Percentiles rank a stretch among this genome's conserved stretches.
Evolutionary conservation across 805 yeast species (phyloP).

Genomic region (Candida namnaoensis): DNA sequence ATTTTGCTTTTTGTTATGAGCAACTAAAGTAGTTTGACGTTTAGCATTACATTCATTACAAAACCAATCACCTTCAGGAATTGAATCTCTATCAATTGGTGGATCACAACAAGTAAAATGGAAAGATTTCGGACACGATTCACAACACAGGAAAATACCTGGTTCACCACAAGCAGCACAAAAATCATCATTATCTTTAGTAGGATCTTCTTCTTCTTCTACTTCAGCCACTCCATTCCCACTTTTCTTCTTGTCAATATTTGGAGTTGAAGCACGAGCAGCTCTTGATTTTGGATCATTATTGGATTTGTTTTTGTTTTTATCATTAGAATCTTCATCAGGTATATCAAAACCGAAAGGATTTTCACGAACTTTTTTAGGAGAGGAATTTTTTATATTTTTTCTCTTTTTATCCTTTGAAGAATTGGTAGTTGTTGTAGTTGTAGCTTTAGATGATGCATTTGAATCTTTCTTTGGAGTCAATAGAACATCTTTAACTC

Average conservation of each 20-base stretch:
- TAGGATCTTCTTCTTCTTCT: slow-evolving; percentile 20
- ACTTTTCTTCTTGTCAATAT: no score
- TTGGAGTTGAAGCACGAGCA: no score
- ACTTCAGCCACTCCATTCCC: slow-evolving; percentile 2
- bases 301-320: no score
- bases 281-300: slow-evolving; percentile 13
- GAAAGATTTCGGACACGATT: slow-evolving; percentile 84
- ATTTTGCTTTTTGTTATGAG: no score
- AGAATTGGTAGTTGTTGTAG: no score
- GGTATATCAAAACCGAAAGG: slow-evolving; percentile 34
- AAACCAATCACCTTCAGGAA: slow-evolving; percentile 88
- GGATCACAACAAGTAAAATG: slow-evolving; percentile 91
- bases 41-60: slow-evolving; percentile 67
- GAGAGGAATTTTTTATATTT: slow-evolving; percentile 19
- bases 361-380: slow-evolving; percentile 25
- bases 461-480: slow-evolving; percentile 3
- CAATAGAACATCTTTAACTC: neutral
- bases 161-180: slow-evolving; percentile 87
- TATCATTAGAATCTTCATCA: neutral
- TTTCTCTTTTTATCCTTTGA: slow-evolving; percentile 6
- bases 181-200: slow-evolving; percentile 68
- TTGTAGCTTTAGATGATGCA: no score
- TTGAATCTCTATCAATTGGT: slow-evolving; percentile 61
- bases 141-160: slow-evolving; percentile 90
- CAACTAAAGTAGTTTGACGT: neutral